Base-by-base conservation (phyloP, 371 early-diverging fungal genomes). In the Mortierella sp. region DNA sequence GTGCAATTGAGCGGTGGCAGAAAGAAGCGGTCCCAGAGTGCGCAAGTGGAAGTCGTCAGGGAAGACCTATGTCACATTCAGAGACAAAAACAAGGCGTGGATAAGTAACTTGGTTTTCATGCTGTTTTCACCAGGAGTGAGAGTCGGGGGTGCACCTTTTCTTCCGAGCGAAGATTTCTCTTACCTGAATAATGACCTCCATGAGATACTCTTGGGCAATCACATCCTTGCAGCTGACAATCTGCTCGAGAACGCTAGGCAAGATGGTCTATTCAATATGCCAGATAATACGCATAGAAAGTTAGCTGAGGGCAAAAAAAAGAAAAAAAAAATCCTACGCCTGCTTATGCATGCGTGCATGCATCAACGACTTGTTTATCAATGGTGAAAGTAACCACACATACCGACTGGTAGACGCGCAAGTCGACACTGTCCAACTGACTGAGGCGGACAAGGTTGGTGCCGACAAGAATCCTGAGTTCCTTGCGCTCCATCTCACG, bases 191-290 rank as follows among this genome's bases (percentile, higher is more conserved):
- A 65, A 98, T 97, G 34, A 97, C 98, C 88, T 99, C 99, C 98
- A 99, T 97, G 50, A 99, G 90, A 78, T 99, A 99, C 82, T 99
- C 99, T 87, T 99, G 99, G n/a, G 99, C 99, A 79, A 99, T 96
- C 21, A 97, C 95, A 89, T 99, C 99, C 50, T 95, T 92, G 90
- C 99, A 99, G 81, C 95, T 96, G 11, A 98, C 97, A 75, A 97
- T 95, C 91, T 99, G 99, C 77, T 97, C 97, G 45, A 99, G 91
- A 75, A 99, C 92, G 63, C 92, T 94, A 3, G 99, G 99, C 57
- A 99, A 91, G 78, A 98, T 96, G 3, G 88, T 87, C 92, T 93
- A 79, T 2, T 52, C 3, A 26, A 48, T 14, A 47, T 31, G 24
- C 14, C 19, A 7, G 31, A 26, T 19, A 47, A 4, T 71, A 16